phyloP scores from a whole-genome alignment of 2,329 filamentous ascomycete genomes.

The Fusarium torulosum region DNA sequence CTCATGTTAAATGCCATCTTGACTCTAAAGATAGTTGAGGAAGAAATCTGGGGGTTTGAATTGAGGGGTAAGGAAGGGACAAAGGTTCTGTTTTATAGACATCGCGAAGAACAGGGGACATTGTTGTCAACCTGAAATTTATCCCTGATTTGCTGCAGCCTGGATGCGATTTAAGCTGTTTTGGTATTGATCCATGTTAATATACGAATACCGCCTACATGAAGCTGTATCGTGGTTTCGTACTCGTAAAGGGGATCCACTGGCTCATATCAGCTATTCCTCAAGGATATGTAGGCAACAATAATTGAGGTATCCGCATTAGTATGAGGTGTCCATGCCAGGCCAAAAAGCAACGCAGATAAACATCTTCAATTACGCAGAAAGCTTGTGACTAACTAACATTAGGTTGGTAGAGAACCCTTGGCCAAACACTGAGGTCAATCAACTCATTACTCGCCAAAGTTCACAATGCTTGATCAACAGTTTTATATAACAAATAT shows the following conservation, averaged over 20 bases:
- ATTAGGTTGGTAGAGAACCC: background rate
- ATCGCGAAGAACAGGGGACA: background rate
- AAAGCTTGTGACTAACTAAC: no score
- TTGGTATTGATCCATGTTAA: background rate
- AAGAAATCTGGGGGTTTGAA: background rate
- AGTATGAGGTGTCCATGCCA: background rate
- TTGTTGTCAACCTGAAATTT: background rate
- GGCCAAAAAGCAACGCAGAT: no score
- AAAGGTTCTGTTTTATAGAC: slow-evolving; percentile 14
- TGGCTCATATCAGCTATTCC: slow-evolving; percentile 10
- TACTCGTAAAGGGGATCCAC: slow-evolving; percentile 26
- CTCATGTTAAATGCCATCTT: slow-evolving; percentile 7
- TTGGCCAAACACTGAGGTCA: background rate
- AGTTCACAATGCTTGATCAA: background rate
- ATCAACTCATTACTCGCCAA: background rate
- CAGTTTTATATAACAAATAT: background rate
- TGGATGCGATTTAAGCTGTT: slow-evolving; percentile 1
- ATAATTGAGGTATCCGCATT: background rate
- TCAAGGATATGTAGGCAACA: slow-evolving; percentile 4
- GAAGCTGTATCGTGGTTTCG: background rate
- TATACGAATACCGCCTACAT: background rate
- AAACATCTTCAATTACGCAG: no score
- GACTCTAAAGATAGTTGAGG: background rate
- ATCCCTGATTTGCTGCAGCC: background rate
- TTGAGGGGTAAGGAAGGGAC: background rate